Evolutionary conservation across 306 rosid species (phyloP).

Genomic region (Pyrus bretschneideri): DNA sequence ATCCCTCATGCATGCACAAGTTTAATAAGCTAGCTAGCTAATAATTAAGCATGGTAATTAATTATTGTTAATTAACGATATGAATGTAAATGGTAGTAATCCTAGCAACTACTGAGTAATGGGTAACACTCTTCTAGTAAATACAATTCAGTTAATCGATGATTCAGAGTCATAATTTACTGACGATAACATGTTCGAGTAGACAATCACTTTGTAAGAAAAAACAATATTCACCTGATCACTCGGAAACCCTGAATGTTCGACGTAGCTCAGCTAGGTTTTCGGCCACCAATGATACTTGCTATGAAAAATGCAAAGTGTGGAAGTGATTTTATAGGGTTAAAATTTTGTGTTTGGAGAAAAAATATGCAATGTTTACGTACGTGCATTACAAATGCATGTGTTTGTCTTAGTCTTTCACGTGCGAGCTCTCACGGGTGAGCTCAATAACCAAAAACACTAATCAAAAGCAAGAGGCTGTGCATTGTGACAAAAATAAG

Average conservation of each 20-base stretch:
- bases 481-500: background rate
- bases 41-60: background rate
- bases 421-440: constrained; percentile 40
- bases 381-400: constrained; percentile 21
- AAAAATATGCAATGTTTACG: background rate
- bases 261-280: background rate
- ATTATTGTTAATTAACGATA: too few species aligned
- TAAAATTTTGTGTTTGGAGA: background rate
- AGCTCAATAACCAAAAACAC: background rate
- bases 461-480: background rate
- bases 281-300: background rate
- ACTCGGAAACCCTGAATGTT: background rate
- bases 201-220: background rate
- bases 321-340: constrained; percentile 21
- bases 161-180: background rate
- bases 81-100: too few species aligned
- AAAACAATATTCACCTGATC: constrained; percentile 28
- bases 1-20: background rate
- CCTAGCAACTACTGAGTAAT: too few species aligned
- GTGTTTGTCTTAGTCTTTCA: constrained; percentile 45
- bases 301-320: constrained; percentile 12
- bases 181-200: background rate
- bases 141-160: too few species aligned
- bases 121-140: background rate
- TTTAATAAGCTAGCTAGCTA: background rate